Conservation (phyloP, 345 rosid genomes). For the Eucalyptus sp. region DNA sequence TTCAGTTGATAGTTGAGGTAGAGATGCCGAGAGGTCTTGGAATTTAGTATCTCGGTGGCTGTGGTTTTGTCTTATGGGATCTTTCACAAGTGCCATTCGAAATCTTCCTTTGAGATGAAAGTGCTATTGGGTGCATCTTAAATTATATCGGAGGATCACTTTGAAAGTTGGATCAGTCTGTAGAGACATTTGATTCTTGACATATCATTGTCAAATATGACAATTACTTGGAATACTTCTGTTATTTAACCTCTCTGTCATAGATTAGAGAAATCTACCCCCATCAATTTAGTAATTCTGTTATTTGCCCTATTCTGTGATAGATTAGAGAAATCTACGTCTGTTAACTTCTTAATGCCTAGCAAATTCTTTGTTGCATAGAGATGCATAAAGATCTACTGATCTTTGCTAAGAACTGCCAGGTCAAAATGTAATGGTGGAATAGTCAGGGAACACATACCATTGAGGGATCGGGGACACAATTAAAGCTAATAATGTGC, state of each 20-base stretch:
- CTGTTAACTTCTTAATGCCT: neutral
- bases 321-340: neutral
- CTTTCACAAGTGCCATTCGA: neutral
- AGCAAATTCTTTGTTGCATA: neutral
- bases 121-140: neutral
- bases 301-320: neutral
- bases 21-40: neutral
- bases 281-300: neutral
- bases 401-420: neutral
- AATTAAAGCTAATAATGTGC: neutral
- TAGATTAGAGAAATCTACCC: neutral
- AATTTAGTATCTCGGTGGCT: neutral
- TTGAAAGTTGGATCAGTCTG: neutral
- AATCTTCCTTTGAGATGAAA: neutral
- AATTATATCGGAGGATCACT: neutral
- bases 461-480: constrained; percentile 14
- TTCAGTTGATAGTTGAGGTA: neutral
- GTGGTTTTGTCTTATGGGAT: neutral
- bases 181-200: neutral
- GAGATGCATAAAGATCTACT: neutral
- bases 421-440: constrained; percentile 7
- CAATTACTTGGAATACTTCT: neutral
- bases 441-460: constrained; percentile 67
- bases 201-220: neutral
- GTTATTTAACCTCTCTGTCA: neutral